These are phyloP conservation scores for Kwoniella botswanensis DNA, from an alignment of 768 basidiomycete species.

Conservation along the genomic window DNA sequence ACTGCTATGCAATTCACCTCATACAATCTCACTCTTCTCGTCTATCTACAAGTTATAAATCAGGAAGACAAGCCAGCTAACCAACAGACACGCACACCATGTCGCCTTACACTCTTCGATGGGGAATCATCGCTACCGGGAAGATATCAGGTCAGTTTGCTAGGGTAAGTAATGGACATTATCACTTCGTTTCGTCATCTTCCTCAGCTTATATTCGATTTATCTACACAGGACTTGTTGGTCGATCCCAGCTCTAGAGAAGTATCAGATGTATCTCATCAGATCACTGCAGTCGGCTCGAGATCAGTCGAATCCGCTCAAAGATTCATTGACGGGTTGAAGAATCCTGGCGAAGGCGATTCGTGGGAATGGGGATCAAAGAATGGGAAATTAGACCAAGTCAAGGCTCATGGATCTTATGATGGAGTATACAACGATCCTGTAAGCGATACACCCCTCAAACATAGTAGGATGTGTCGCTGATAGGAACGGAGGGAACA, in stretches of 20 bases:
- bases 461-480: not conserved
- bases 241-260: conserved; percentile 70
- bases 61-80: not conserved
- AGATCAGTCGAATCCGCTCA: conserved; percentile 71
- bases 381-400: conserved; percentile 56
- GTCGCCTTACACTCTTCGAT: conserved; percentile 61
- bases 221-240: conserved; percentile 67
- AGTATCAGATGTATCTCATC: conserved; percentile 52
- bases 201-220: not conserved
- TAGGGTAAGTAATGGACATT: conserved; percentile 61
- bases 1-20: not conserved
- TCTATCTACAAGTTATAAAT: not conserved
- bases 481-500: conserved; percentile 3
- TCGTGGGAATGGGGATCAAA: conserved; percentile 37
- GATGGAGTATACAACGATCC: conserved; percentile 73
- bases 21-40: no score
- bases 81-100: conserved; percentile 6
- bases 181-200: not conserved
- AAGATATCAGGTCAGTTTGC: conserved; percentile 71
- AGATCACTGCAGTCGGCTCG: conserved; percentile 71
- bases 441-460: conserved; percentile 58
- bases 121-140: conserved; percentile 89
- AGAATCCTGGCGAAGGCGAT: conserved; percentile 57
- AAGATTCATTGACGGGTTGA: conserved; percentile 68
- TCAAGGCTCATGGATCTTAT: conserved; percentile 76